Conservation (phyloP, 2,329 filamentous ascomycete species). For the Lachnellula hyalina region DNA sequence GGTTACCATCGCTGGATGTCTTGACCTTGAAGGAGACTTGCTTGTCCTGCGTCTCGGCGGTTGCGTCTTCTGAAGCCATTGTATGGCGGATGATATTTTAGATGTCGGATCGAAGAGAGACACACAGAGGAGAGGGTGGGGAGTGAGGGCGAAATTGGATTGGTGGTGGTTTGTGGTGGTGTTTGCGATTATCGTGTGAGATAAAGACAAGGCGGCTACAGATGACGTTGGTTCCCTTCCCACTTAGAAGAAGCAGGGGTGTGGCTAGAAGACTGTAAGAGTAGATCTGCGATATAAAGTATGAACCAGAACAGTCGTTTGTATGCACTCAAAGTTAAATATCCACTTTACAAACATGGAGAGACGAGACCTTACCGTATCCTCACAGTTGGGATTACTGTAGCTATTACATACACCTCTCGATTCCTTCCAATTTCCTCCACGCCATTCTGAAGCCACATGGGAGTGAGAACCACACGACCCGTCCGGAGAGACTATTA, state of each 20-base stretch:
- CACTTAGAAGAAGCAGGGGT: not conserved
- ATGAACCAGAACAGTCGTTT: too few species aligned
- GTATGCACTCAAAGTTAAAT: too few species aligned
- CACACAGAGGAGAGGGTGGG: not conserved
- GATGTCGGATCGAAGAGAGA: not conserved
- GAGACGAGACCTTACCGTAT: too few species aligned
- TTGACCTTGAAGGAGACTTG: conserved; percentile 96
- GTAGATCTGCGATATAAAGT: too few species aligned
- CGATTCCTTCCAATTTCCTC: conserved; percentile 16
- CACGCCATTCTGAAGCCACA: conserved; percentile 20
- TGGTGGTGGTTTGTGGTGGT: not conserved
- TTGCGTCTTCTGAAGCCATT: conserved; percentile 50
- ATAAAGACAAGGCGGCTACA: conserved; percentile 8
- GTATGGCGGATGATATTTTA: conserved; percentile 11
- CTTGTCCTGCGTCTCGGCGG: conserved; percentile 54
- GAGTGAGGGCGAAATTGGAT: not conserved
- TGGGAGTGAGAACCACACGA: too few species aligned
- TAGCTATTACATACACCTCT: too few species aligned
- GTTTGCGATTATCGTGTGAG: not conserved
- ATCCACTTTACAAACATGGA: too few species aligned
- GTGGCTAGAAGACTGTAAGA: too few species aligned
- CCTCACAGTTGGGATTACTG: too few species aligned
- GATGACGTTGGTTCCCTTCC: conserved; percentile 4
- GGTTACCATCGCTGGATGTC: conserved; percentile 85
- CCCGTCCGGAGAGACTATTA: too few species aligned